Base-by-base conservation (phyloP, 1,139 yeast genomes). In the Pichia sp. region DNA sequence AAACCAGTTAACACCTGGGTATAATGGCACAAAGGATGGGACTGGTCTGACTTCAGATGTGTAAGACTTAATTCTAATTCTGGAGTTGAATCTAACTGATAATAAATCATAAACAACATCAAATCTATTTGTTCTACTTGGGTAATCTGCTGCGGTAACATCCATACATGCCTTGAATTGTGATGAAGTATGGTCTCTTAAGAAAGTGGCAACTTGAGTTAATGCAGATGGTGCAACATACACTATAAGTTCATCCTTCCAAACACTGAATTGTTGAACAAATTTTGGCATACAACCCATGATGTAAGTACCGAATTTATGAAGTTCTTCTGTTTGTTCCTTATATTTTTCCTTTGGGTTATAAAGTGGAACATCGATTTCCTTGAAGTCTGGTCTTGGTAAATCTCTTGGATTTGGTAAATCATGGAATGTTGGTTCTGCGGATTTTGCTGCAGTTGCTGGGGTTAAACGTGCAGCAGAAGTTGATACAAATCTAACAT, bases 21-120 rank as follows among this genome's bases (percentile, higher is more conserved):
- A 86, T 51, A 88, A 63, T 19, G 82, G 80, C 18, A 84, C 81
- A 52, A 85, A 68, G 47, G 90, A 81, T 38, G 96, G 96, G 51
- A 88, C 95, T 8, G 94, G 79, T 44, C 85, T 76, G 45, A 86
- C 80, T 67, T 88, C 96, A 50, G 82, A 82, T 21, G 96, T 95
- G 62, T 85, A 88, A 21, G 96, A 87, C 74, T 88, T 88, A 63
- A 88, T 91, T 67, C 96, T 77, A 65, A 88, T 85, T 67, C 96
- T 79, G 14, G 96, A 84, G 70, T 88, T 88, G 74, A 83, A 87
- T 64, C 94, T 83, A 45, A 84, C 85, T 35, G 91, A 83, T 58
- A 88, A 76, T 64, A 88, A 66, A 68, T 88, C 88, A 70, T 88
- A 88, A 33, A 88, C 93, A 46, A 88, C 91, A 60, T 88, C 96